Evolutionary conservation across 140 eudicot species (phyloP).

Genomic region (Cichorium intybus): DNA sequence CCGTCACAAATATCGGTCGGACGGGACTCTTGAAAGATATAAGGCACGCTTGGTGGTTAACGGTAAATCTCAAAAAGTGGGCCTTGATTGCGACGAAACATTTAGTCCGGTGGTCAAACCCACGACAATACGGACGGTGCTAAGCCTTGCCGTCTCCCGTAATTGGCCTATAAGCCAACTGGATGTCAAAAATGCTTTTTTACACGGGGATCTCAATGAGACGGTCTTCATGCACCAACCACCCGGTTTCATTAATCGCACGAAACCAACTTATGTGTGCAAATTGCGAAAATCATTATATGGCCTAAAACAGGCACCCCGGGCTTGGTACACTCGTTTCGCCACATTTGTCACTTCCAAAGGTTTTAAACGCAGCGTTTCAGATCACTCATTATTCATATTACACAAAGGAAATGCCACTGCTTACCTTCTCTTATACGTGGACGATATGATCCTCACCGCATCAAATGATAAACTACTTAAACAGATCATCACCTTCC

Average conservation of each 20-base stretch:
- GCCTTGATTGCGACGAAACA: background rate
- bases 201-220: background rate
- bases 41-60: background rate
- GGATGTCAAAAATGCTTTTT: background rate
- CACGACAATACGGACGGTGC: background rate
- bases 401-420: background rate
- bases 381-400: background rate
- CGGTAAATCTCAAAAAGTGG: background rate
- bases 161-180: background rate
- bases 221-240: background rate
- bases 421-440: background rate
- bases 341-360: background rate
- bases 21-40: background rate
- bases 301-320: too few relatives aligned
- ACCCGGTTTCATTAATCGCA: background rate
- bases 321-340: background rate
- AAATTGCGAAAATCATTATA: background rate
- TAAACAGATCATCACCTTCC: background rate
- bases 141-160: background rate
- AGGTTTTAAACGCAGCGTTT: too few relatives aligned
- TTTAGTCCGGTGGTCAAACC: background rate
- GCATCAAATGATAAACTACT: background rate
- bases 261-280: background rate
- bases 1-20: too few relatives aligned
- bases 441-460: background rate